A percentile compares a stretch with the other conserved stretches of the same genome.
phyloP scores from a whole-genome alignment of 805 yeast genomes.

The Monosporozyma yasuniensis region DNA sequence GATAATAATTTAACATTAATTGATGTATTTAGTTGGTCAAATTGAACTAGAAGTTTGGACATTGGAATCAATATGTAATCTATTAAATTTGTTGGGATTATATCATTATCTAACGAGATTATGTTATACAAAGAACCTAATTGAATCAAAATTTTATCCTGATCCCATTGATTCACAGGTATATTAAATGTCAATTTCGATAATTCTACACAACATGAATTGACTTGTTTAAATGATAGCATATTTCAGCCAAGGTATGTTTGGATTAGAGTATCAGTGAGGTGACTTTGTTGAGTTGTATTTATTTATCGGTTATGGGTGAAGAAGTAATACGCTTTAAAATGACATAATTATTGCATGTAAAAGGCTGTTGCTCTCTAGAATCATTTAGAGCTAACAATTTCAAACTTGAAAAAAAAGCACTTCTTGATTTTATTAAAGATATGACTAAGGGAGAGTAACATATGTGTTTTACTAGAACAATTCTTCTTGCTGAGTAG shows the following conservation, averaged over 20 bases:
- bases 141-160: background rate
- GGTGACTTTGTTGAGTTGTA: no score
- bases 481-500: no score
- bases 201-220: slow-evolving; percentile 37
- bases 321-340: no score
- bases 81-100: slow-evolving; percentile 33
- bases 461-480: no score
- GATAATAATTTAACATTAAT: background rate
- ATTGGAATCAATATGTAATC: slow-evolving; percentile 59
- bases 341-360: no score
- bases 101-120: background rate
- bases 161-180: background rate
- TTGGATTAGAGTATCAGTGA: no score
- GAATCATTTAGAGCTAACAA: no score
- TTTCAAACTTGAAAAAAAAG: no score
- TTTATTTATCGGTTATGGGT: no score
- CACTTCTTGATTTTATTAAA: no score
- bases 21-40: background rate
- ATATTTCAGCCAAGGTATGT: background rate
- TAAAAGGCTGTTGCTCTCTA: no score
- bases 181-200: slow-evolving; percentile 34
- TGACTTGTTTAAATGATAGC: slow-evolving; percentile 20
- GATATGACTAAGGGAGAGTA: no score
- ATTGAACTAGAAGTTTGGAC: slow-evolving; percentile 31
- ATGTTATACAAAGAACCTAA: background rate